Evolutionary conservation across 2,329 filamentous ascomycete genomes (phyloP), one percentile per base, ranked within the genome.

Genomic region (Aureobasidium sp.): DNA sequence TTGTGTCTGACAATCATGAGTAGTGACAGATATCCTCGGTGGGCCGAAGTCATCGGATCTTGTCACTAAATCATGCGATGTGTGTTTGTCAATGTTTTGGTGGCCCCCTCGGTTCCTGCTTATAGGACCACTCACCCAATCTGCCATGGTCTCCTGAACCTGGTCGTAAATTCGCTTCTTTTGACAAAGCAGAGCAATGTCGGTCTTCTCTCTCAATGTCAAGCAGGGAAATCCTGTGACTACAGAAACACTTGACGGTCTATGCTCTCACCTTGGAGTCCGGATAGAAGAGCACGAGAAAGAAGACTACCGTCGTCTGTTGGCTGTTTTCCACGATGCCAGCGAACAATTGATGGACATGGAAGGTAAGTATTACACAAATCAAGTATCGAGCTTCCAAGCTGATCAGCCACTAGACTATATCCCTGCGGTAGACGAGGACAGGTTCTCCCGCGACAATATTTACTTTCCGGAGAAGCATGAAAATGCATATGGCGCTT

Each of bases 401-500:
- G 25, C 51, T 55, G 6, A 55, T 20, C 14, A 11, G 4, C 7
- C 25, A 14, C 7, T 39, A 66, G 74, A 76, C 61, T 75, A 72
- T 47, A 62, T 71, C 17, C 73, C 73, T 1, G 14, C 25, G n/a
- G 66, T 70, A 1, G 71, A 75, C 64, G 59, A 71, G 20, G 57
- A 66, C 27, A 71, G 74, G 45, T 75, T 76, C 65, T 69, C 74
- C 41, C 63, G 76, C 63, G 64, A 71, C 41, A 66, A 74, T 31
- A 64, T 77, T 3, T 70, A 74, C 59, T 73, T 72, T 39, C 72
- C 72, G 2, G 64, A 67, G 2, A 66, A 63, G n/a, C 34, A 66
- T 12, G 69, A 75, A 6, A 78, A 79, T 47, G 63, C 68, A 5
- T 68, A 75, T 39, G 72, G 73, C 2, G 78, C 76, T 1, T 79